phyloP scores from a whole-genome alignment of 345 rosid genomes.

The Eucalyptus guilfoylei region DNA sequence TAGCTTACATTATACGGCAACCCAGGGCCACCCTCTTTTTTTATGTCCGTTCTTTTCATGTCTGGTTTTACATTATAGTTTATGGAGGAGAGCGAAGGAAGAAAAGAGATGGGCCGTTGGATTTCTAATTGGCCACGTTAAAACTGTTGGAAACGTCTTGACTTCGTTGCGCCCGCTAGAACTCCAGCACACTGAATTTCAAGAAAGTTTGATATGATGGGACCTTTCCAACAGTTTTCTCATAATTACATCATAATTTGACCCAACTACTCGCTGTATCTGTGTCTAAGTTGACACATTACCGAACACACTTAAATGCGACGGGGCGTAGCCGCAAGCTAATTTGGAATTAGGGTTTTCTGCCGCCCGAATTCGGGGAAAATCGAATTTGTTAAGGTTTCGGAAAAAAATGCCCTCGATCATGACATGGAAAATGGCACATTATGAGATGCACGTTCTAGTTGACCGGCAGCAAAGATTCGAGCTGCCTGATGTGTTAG shows the following conservation, averaged over 20 bases:
- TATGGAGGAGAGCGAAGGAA: not conserved
- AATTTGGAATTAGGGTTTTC: not conserved
- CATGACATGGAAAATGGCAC: not conserved
- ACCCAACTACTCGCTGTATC: not conserved
- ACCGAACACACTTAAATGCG: not conserved
- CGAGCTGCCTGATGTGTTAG: fast-evolving
- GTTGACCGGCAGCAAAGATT: not conserved
- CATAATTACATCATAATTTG: not conserved
- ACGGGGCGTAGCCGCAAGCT: not conserved
- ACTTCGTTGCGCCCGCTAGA: not conserved
- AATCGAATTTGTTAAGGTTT: not conserved
- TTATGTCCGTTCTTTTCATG: not conserved
- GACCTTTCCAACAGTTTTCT: not conserved
- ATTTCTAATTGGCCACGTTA: not conserved
- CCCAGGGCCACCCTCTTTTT: not conserved
- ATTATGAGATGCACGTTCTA: not conserved
- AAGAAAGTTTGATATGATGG: not conserved
- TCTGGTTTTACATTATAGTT: not conserved
- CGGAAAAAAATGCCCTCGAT: not conserved
- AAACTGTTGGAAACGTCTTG: not conserved
- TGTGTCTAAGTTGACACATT: not conserved
- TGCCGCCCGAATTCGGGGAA: not conserved
- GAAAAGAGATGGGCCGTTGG: not conserved
- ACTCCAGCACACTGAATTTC: not conserved
- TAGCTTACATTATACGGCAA: not conserved